Evolutionary conservation across 2,329 filamentous ascomycete genomes (phyloP).

Genomic region (Aspergillus alliaceus): DNA sequence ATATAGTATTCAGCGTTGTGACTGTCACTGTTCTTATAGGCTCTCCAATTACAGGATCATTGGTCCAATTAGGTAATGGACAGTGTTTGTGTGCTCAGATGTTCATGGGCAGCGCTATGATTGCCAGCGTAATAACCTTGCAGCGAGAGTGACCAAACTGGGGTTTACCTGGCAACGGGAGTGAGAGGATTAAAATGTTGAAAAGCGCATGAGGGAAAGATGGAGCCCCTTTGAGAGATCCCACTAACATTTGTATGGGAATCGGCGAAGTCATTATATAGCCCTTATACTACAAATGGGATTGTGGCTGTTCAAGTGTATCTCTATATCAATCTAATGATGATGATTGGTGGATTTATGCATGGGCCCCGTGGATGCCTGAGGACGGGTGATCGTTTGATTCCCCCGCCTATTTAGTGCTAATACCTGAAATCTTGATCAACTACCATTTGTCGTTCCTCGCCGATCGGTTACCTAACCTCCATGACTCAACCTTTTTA

Average conservation of each 20-base stretch:
- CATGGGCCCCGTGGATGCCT: too few species aligned
- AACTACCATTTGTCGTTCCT: background rate
- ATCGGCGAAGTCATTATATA: too few species aligned
- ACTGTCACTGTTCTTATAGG: conserved; percentile 56
- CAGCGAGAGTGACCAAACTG: conserved; percentile 41
- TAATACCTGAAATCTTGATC: too few species aligned
- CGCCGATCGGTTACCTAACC: background rate
- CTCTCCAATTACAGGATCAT: conserved; percentile 55
- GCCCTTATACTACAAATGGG: too few species aligned
- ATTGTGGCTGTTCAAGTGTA: too few species aligned
- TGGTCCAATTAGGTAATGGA: conserved; percentile 49
- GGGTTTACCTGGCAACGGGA: conserved; percentile 37
- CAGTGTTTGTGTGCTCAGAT: conserved; percentile 54
- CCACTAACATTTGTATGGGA: background rate
- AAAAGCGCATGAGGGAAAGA: too few species aligned
- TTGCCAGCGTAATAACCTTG: conserved; percentile 44
- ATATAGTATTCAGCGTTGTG: conserved; percentile 56
- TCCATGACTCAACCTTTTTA: background rate
- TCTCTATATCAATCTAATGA: too few species aligned
- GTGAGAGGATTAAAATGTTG: conserved; percentile 21
- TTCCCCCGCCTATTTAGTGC: background rate
- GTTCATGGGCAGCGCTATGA: conserved; percentile 49
- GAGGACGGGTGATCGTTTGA: background rate
- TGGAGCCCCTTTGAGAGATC: too few species aligned
- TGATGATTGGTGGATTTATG: too few species aligned